Percentiles rank a stretch among this genome's conserved stretches.
Evolutionary conservation across 2,329 filamentous ascomycete species (phyloP).

Genomic region (Blumeriella jaapii): DNA sequence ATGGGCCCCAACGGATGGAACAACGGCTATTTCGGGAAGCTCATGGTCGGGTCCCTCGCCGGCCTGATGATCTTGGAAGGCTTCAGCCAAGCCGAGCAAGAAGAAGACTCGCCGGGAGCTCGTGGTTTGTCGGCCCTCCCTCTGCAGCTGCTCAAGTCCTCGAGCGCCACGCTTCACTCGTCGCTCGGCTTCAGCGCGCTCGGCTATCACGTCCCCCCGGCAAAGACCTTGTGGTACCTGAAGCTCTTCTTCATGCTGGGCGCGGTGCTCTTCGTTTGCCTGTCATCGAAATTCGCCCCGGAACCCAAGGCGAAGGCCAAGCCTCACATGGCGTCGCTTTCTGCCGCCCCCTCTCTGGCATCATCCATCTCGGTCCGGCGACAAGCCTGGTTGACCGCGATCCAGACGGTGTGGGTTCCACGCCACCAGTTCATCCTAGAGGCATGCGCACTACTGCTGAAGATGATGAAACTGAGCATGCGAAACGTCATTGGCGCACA

Average conservation of each 20-base stretch:
- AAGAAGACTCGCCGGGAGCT: constrained; percentile 50
- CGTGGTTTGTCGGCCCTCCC: constrained; percentile 57
- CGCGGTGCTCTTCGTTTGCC: constrained; percentile 41
- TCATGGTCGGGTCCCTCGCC: constrained; percentile 88
- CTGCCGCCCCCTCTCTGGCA: constrained; percentile 57
- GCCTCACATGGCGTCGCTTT: constrained; percentile 32
- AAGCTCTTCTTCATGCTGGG: constrained; percentile 42
- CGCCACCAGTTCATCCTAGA: constrained; percentile 79
- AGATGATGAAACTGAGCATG: constrained; percentile 71
- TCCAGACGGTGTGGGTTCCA: constrained; percentile 87
- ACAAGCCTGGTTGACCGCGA: constrained; percentile 84
- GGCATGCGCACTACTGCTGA: constrained; percentile 65
- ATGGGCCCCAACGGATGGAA: constrained; percentile 45
- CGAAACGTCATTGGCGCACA: constrained; percentile 67
- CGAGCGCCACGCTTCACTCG: constrained; percentile 34
- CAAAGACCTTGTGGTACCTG: constrained; percentile 38
- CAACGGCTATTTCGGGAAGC: constrained; percentile 53
- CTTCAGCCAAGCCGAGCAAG: constrained; percentile 49
- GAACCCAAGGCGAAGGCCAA: constrained; percentile 38
- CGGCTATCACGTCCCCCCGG: constrained; percentile 39
- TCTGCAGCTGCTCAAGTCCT: constrained; percentile 40
- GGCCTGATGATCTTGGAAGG: constrained; percentile 88
- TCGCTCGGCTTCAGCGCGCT: constrained; percentile 36
- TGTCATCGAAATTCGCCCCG: constrained; percentile 39
- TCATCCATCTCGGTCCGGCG: constrained; percentile 77